Conservation (phyloP, 78 protist genomes). For the Cavenderia fasciculata region DNA sequence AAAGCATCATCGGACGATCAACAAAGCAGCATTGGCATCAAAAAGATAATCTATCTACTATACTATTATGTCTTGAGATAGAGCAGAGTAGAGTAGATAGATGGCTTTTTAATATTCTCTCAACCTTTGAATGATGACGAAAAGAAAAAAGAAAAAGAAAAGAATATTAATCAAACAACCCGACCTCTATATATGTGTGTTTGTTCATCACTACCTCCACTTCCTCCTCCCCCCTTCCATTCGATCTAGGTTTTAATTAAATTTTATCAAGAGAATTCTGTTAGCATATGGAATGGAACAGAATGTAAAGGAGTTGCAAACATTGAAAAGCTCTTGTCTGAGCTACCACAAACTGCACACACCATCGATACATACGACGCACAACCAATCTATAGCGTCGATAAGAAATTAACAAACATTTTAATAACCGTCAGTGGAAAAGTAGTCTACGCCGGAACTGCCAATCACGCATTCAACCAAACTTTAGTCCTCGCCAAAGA, state of each 20-base stretch:
- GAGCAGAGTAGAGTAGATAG: too few species aligned
- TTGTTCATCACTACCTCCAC: too few species aligned
- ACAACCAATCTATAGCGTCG: conserved; percentile 7
- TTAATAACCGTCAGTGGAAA: conserved; percentile 40
- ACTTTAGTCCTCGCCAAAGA: conserved; percentile 51
- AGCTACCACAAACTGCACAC: conserved; percentile 28
- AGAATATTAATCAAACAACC: too few species aligned
- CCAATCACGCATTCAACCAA: conserved; percentile 38
- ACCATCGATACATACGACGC: conserved; percentile 35
- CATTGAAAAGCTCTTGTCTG: conserved; percentile 19
- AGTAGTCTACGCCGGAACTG: background rate
- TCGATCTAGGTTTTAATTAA: conserved; percentile 16
- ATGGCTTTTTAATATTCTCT: too few species aligned
- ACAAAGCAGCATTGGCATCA: too few species aligned
- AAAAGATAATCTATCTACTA: too few species aligned
- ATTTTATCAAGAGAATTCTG: conserved; percentile 46
- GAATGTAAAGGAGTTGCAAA: conserved; percentile 41
- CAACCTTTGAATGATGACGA: too few species aligned
- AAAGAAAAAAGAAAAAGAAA: too few species aligned
- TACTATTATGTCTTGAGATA: too few species aligned
- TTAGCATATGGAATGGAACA: conserved; percentile 71
- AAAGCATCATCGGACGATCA: too few species aligned
- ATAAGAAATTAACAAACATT: background rate
- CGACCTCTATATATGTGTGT: too few species aligned
- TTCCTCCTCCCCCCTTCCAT: too few species aligned